Conservation (phyloP, 176 grass and related monocot genomes). For the Urochloa ruziziensis region DNA sequence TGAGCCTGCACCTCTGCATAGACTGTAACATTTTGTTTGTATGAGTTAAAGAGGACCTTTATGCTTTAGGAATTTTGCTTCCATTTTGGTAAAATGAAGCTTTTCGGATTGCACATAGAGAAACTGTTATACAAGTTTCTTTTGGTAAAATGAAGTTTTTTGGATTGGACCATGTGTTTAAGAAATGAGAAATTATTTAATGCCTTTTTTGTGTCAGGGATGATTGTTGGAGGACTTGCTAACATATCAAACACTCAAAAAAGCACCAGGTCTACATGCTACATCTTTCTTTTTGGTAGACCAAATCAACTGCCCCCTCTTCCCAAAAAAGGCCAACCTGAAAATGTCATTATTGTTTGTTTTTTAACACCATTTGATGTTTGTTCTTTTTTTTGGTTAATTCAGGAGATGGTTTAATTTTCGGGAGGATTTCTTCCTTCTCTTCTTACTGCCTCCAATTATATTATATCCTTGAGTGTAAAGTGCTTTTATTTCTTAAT, state of each 20-base stretch:
- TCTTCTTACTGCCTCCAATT: conserved; percentile 92
- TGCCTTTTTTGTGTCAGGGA: conserved; percentile 48
- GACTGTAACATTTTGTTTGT: no score
- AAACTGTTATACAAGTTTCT: conserved; percentile 1
- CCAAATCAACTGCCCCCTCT: background rate
- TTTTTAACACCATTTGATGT: conserved; percentile 10
- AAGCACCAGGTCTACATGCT: conserved; percentile 63
- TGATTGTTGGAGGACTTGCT: conserved; percentile 86
- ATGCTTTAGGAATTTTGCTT: background rate
- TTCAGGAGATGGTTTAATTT: conserved; percentile 96
- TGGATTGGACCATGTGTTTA: background rate
- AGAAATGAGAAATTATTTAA: background rate
- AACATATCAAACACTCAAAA: conserved; percentile 84
- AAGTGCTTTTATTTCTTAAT: conserved; percentile 29
- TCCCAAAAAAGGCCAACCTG: no score
- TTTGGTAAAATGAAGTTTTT: background rate
- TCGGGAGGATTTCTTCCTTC: conserved; percentile 92
- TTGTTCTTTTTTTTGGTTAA: conserved; percentile 21
- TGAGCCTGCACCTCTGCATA: background rate
- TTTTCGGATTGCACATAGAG: background rate
- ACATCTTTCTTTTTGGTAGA: conserved; percentile 1
- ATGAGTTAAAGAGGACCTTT: no score
- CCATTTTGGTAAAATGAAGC: background rate
- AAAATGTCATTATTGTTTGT: conserved; percentile 16
- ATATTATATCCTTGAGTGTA: conserved; percentile 92